These are phyloP conservation scores for Berberis vulgaris DNA, from an alignment of 164 flowering plant species.

Conservation along the genomic window DNA sequence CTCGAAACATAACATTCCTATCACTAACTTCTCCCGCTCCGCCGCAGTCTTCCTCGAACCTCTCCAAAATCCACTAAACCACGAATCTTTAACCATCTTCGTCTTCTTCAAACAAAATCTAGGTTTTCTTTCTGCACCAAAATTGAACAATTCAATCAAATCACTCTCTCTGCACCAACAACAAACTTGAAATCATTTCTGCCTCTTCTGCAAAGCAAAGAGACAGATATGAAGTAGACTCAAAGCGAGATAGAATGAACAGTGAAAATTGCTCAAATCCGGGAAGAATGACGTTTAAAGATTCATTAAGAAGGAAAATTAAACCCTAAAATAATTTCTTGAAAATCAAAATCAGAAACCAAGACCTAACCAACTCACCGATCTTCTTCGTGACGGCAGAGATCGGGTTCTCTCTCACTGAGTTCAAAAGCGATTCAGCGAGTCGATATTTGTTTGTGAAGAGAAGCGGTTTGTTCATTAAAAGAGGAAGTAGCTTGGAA, in stretches of 20 bases:
- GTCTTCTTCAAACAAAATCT: not conserved
- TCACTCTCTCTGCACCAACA: not conserved
- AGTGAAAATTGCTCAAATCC: no score
- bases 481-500: slow-evolving; percentile 4
- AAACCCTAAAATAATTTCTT: no score
- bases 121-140: not conserved
- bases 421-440: no score
- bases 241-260: no score
- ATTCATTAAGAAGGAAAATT: no score
- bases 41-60: slow-evolving; percentile 28
- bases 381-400: no score
- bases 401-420: no score
- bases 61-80: slow-evolving; percentile 65
- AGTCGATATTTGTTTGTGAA: not conserved
- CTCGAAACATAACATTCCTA: slow-evolving; percentile 80
- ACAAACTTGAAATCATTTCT: not conserved
- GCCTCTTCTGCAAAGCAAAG: no score
- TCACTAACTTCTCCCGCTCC: slow-evolving; percentile 25
- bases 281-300: no score
- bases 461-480: not conserved
- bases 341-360: no score
- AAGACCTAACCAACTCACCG: no score
- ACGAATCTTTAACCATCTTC: slow-evolving; percentile 62
- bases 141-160: not conserved
- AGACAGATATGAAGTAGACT: no score